phyloP scores from a whole-genome alignment of 805 yeast genomes.

The Schwanniomyces occidentalis region DNA sequence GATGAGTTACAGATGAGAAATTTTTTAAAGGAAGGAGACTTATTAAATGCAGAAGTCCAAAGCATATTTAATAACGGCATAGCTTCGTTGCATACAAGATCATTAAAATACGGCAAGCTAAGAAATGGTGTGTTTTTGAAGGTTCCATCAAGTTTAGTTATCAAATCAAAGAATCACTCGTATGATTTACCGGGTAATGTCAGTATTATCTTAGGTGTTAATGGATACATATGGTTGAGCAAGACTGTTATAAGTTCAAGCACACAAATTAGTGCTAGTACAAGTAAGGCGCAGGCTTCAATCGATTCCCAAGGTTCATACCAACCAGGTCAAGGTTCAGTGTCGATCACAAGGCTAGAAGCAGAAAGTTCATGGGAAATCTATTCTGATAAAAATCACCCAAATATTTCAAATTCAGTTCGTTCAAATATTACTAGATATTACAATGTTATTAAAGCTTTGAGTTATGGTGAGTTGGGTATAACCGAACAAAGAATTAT shows the following conservation, averaged over 20 bases:
- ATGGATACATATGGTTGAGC: constrained; percentile 91
- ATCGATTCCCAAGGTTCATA: constrained; percentile 39
- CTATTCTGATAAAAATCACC: constrained; percentile 85
- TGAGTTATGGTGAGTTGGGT: constrained; percentile 83
- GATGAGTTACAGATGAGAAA: constrained; percentile 97
- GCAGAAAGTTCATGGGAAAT: constrained; percentile 95
- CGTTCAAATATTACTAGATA: constrained; percentile 82
- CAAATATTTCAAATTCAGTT: constrained; percentile 54
- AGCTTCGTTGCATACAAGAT: constrained; percentile 92
- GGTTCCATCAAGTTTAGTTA: constrained; percentile 80
- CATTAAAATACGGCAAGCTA: constrained; percentile 91
- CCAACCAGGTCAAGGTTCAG: constrained; percentile 58
- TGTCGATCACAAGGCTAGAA: constrained; percentile 80
- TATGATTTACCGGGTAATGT: constrained; percentile 93
- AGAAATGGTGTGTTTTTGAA: constrained; percentile 83
- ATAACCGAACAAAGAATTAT: constrained; percentile 79
- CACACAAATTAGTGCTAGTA: constrained; percentile 15
- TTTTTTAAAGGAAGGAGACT: constrained; percentile 92
- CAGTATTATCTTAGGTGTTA: constrained; percentile 86
- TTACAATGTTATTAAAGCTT: constrained; percentile 76
- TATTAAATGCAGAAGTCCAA: constrained; percentile 95
- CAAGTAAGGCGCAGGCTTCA: constrained; percentile 41
- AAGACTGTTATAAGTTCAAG: constrained; percentile 47
- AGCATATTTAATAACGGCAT: constrained; percentile 84
- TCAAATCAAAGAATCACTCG: constrained; percentile 84